Conservation (phyloP, 2,329 filamentous ascomycete species). For the Graphilbum sp. region DNA sequence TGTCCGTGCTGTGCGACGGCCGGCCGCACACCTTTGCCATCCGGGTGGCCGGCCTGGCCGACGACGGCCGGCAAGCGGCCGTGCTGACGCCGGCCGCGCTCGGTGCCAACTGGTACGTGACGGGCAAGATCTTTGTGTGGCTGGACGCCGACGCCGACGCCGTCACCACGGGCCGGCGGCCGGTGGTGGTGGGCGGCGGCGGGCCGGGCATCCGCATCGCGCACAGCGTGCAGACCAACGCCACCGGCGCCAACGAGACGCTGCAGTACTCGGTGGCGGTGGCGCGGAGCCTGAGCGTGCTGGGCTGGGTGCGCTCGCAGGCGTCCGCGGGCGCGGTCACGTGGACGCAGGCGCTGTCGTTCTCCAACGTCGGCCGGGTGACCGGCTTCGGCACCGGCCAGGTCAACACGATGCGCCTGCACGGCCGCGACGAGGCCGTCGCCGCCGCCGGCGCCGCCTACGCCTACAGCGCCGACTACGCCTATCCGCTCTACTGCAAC, state of each 20-base stretch:
- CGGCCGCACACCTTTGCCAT: conserved; percentile 50
- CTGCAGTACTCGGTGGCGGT: conserved; percentile 43
- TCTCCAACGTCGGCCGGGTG: conserved; percentile 35
- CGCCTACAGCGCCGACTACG: conserved; percentile 25
- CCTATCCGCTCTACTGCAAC: conserved; percentile 45
- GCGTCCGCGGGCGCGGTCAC: conserved; percentile 16
- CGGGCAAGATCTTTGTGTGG: conserved; percentile 71
- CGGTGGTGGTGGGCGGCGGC: conserved; percentile 10
- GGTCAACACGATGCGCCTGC: conserved; percentile 17
- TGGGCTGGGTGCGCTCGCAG: conserved; percentile 33
- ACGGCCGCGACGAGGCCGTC: conserved; percentile 13
- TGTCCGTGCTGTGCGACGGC: conserved; percentile 53
- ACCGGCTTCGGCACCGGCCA: conserved; percentile 23
- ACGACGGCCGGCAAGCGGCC: conserved; percentile 29
- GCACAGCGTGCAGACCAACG: conserved; percentile 26
- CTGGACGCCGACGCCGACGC: conserved; percentile 32
- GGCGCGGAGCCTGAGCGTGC: conserved; percentile 35
- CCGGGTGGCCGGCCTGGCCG: conserved; percentile 45
- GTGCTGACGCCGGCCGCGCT: conserved; percentile 32
- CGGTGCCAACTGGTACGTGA: conserved; percentile 56
- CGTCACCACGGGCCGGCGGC: conserved; percentile 28
- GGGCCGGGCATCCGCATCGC: conserved; percentile 22
- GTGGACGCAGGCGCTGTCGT: conserved; percentile 43
- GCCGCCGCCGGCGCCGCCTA: background rate
- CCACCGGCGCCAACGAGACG: conserved; percentile 39